A percentile compares a stretch with the other conserved stretches of the same genome.
Conservation (phyloP, 1,284 basidiomycete species). For the Cerioporus squamosus region DNA sequence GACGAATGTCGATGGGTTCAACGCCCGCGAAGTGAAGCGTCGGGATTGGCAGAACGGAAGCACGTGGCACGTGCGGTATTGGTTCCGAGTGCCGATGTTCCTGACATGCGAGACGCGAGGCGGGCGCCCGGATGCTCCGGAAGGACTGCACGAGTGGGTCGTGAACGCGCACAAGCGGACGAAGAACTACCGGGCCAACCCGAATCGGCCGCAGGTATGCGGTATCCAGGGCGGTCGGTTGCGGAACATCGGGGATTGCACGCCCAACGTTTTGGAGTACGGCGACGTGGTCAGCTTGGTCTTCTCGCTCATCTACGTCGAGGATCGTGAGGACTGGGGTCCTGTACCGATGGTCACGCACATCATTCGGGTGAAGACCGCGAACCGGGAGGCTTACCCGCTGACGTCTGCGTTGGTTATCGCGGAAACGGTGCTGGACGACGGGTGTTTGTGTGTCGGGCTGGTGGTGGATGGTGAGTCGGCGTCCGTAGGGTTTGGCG, state of each 20-base stretch:
- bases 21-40: not conserved
- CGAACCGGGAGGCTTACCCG: too few relatives aligned
- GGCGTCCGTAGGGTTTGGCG: too few relatives aligned
- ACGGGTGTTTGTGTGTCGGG: too few relatives aligned
- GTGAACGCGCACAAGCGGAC: not conserved
- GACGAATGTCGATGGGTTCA: not conserved
- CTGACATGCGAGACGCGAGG: not conserved
- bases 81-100: not conserved
- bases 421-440: too few relatives aligned
- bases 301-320: not conserved
- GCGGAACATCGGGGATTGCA: not conserved
- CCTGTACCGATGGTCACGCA: too few relatives aligned
- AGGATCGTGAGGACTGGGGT: too few relatives aligned
- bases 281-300: not conserved
- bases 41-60: not conserved
- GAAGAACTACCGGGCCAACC: not conserved
- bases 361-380: too few relatives aligned
- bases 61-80: not conserved
- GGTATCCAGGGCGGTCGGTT: not conserved
- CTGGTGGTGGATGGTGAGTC: too few relatives aligned
- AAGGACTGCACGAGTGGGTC: not conserved
- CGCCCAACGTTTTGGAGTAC: not conserved
- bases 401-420: too few relatives aligned
- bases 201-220: not conserved
- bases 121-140: not conserved